These are phyloP conservation scores for Kwoniella pini DNA, from an alignment of 768 basidiomycete genomes.

Conservation along the genomic window DNA sequence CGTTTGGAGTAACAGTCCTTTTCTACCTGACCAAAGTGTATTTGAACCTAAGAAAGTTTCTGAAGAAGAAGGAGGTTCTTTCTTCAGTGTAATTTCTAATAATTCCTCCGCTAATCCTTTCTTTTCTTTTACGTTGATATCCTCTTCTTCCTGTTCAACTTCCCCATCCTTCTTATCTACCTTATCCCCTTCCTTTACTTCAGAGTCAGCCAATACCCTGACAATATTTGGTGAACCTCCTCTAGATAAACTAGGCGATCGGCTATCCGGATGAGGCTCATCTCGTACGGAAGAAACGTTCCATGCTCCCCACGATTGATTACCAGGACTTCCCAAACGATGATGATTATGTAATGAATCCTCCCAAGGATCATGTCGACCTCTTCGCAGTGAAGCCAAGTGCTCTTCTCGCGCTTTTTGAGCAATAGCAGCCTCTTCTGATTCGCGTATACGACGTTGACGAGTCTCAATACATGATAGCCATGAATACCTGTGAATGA, in stretches of 20 bases:
- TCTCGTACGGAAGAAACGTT: slow-evolving; percentile 19
- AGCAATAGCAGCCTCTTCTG: not conserved
- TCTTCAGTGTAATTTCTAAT: slow-evolving; percentile 6
- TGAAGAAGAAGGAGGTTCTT: slow-evolving; percentile 8
- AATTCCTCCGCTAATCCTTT: slow-evolving; percentile 1
- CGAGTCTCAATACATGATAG: slow-evolving; percentile 20
- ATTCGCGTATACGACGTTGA: slow-evolving; percentile 10
- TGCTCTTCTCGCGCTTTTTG: slow-evolving; percentile 19
- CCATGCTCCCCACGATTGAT: slow-evolving; percentile 1
- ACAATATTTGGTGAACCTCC: slow-evolving; percentile 14
- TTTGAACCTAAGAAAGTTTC: slow-evolving; percentile 13
- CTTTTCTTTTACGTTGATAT: not conserved
- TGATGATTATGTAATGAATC: not conserved
- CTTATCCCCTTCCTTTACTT: not conserved
- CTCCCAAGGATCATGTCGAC: slow-evolving; percentile 10
- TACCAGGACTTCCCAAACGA: not conserved
- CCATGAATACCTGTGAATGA: slow-evolving; percentile 23
- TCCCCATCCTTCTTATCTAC: not conserved
- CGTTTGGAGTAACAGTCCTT: not conserved
- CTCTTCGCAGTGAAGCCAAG: slow-evolving; percentile 17
- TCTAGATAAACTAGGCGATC: slow-evolving; percentile 16
- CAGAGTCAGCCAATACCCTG: not conserved
- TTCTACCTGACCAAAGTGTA: not conserved
- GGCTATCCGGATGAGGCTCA: slow-evolving; percentile 13
- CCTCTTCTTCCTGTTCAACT: not conserved